These are phyloP conservation scores for Schizosaccharomyces lindneri DNA, from an alignment of 805 yeast genomes.

Conservation along the genomic window DNA sequence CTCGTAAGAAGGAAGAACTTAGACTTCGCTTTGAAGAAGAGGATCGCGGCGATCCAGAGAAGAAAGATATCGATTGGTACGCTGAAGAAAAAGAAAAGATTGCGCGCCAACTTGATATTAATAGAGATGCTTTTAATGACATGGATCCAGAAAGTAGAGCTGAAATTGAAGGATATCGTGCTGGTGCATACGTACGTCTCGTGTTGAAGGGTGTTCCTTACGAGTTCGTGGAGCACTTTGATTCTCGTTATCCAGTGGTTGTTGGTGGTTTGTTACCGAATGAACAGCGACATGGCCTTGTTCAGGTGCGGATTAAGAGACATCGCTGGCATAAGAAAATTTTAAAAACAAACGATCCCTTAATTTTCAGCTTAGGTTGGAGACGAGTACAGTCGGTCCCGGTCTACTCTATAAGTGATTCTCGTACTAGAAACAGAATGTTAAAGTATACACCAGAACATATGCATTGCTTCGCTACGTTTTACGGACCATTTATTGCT, in stretches of 20 bases:
- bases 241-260: slow-evolving; percentile 63
- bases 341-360: slow-evolving; percentile 82
- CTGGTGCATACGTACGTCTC: slow-evolving; percentile 81
- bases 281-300: slow-evolving; percentile 76
- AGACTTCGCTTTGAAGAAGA: slow-evolving; percentile 73
- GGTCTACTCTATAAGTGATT: slow-evolving; percentile 83
- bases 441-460: slow-evolving; percentile 96
- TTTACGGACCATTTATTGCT: slow-evolving; percentile 89
- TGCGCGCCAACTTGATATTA: slow-evolving; percentile 86
- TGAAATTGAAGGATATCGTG: slow-evolving; percentile 70
- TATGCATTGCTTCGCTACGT: slow-evolving; percentile 82
- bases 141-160: slow-evolving; percentile 57
- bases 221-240: slow-evolving; percentile 70
- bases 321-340: slow-evolving; percentile 98
- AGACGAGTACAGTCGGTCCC: slow-evolving; percentile 94
- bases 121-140: slow-evolving; percentile 37
- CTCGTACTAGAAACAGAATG: slow-evolving; percentile 94
- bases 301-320: slow-evolving; percentile 83
- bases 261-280: slow-evolving; percentile 79
- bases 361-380: slow-evolving; percentile 89
- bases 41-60: slow-evolving; percentile 33
- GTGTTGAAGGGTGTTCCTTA: slow-evolving; percentile 67
- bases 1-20: slow-evolving; percentile 69
- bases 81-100: slow-evolving; percentile 90
- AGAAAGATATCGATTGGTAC: slow-evolving; percentile 83